Conservation (phyloP, 1,139 yeast species). For the Lodderomyces oxycetoniae region DNA sequence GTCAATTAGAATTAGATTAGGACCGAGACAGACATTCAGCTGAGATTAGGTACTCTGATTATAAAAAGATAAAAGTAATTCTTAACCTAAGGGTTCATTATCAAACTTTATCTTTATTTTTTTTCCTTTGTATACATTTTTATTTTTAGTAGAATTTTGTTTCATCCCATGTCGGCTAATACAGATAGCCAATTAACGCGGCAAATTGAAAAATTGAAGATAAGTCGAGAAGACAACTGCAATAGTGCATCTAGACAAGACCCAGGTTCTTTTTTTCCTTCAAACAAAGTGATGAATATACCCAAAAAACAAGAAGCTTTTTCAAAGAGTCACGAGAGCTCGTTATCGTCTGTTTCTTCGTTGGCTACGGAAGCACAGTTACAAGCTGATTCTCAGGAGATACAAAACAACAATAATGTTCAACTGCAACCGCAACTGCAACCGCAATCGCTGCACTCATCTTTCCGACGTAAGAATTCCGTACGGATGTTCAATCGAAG, state of each 20-base stretch:
- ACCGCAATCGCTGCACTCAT: slow-evolving; percentile 10
- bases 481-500: slow-evolving; percentile 9
- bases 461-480: slow-evolving; percentile 8
- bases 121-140: slow-evolving; percentile 1
- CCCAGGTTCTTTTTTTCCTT: slow-evolving; percentile 1
- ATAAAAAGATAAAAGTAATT: too few species aligned
- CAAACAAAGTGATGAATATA: slow-evolving; percentile 2
- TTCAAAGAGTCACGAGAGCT: slow-evolving; percentile 3
- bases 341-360: slow-evolving; percentile 8
- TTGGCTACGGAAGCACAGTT: slow-evolving; percentile 6
- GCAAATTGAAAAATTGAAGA: slow-evolving; percentile 7
- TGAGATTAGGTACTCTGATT: too few species aligned
- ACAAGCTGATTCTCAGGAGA: not conserved
- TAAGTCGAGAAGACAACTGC: too few species aligned
- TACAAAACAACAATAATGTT: slow-evolving; percentile 1
- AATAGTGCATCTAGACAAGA: not conserved
- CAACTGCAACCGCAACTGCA: slow-evolving; percentile 6
- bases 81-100: too few species aligned
- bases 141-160: too few species aligned
- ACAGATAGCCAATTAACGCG: slow-evolving; percentile 10
- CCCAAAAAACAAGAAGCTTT: slow-evolving; percentile 2
- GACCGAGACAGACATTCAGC: too few species aligned
- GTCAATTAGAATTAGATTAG: too few species aligned
- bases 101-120: not conserved
- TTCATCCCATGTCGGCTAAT: slow-evolving; percentile 8